These are phyloP conservation scores for Vigna nakashimae DNA, from an alignment of 306 rosid genomes.

Conservation along the genomic window DNA sequence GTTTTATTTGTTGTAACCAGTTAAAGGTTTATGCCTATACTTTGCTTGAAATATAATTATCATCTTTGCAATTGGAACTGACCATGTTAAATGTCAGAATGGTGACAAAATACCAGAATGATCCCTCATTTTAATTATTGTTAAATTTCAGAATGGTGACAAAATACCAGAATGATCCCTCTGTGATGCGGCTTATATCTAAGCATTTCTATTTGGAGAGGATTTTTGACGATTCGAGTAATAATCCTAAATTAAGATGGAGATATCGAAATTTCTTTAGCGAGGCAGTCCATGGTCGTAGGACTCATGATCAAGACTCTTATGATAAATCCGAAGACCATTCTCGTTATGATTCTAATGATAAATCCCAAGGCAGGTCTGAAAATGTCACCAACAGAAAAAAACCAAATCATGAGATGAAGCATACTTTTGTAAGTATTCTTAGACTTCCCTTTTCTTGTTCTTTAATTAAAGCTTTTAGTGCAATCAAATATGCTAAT, in stretches of 20 bases:
- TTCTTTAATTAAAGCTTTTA: constrained; percentile 15
- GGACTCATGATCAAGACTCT: constrained; percentile 47
- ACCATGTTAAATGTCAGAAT: constrained; percentile 58
- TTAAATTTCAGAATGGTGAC: constrained; percentile 66
- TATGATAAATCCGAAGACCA: constrained; percentile 43
- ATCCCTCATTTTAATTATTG: constrained; percentile 45
- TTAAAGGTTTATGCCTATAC: background rate
- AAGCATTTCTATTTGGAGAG: constrained; percentile 77
- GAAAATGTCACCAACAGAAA: constrained; percentile 46
- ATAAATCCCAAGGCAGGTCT: constrained; percentile 41
- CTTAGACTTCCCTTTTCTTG: background rate
- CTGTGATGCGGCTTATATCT: constrained; percentile 57
- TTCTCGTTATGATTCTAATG: constrained; percentile 46
- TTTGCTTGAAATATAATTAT: background rate
- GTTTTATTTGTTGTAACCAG: background rate
- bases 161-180: constrained; percentile 57
- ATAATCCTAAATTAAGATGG: constrained; percentile 71
- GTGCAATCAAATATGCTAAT: constrained; percentile 16
- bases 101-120: constrained; percentile 57
- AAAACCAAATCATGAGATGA: constrained; percentile 46
- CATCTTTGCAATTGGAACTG: background rate
- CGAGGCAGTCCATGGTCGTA: constrained; percentile 54
- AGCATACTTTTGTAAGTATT: constrained; percentile 61
- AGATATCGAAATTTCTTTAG: constrained; percentile 77
- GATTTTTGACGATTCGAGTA: constrained; percentile 76